Base-by-base conservation (phyloP, 2,329 filamentous ascomycete species). In the Cladosporium sp. region DNA sequence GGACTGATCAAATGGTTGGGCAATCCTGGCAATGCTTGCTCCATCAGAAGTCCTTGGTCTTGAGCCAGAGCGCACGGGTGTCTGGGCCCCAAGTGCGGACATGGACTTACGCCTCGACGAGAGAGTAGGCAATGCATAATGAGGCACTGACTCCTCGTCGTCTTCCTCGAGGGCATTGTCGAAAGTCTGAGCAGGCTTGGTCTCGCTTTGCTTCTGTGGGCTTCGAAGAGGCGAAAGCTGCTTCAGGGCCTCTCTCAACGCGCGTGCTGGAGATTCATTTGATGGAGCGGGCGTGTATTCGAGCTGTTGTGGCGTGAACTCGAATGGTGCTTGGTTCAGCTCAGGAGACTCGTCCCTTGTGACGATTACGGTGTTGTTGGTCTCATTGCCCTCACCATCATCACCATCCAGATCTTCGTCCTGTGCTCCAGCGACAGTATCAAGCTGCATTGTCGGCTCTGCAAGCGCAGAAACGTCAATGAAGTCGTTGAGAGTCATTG, bases 41-140 rank as follows among this genome's bases (percentile, higher is more conserved):
- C 63, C 64, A 42, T 61, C 60, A 7, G 64, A 60, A 15, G 62
- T 66, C 6, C 43, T 51, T n/a, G 63, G 63, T 43, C 62, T 52
- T 2, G 43, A 16, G 9, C 33, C 48, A 8, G 45, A n/a, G 35
- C 48, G 49, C 15, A 52, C 20, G 20, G 55, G 49, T 18, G 62
- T 56, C 42, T 56, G 46, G 22, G 53, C 30, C 35, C 45, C 36
- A 30, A 59, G 48, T 6, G 58, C 49, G 38, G 64, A 62, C 13
- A 67, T 51, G 8, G 64, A 66, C 45, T 65, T 66, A 19, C 64
- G 62, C 30, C 64, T 57, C 15, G 62, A 58, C 3, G 66, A 54
- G 16, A 63, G 46, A 2, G 64, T 67, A 3, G 64, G 56, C 32
- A 58, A 43, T 16, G 63, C 64, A 50, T 65, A 68, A 43, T 62